Base-by-base conservation (phyloP, 768 basidiomycete genomes). In the Podaxis sp. region DNA sequence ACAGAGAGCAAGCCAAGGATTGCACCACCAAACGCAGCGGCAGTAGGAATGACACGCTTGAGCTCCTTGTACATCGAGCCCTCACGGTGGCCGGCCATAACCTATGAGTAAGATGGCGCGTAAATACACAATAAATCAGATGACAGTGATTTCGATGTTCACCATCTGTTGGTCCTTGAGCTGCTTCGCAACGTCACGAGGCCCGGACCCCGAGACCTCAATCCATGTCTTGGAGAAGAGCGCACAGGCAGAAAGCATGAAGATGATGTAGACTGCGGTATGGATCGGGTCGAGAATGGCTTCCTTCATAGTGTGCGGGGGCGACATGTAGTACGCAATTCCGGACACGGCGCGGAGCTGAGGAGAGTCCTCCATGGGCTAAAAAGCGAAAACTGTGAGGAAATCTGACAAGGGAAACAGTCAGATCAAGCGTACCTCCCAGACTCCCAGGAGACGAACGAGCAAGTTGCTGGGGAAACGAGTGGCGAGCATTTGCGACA, bases 171-270 rank as follows among this genome's bases (percentile, higher is more conserved):
- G 96, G 67, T 98, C 97, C 80, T 98, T 98, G 71, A 98, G 86
- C 73, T 98, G 96, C 76, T 95, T 96, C 29, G 97, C 97, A 60
- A 99, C 88, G 69, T 99, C 96, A 51, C 97, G 79, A 11, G 96
- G 97, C 19, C 97, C 94, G 59, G 89, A 91, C 15, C 97, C 96
- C 2, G 95, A 98, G 37, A 98, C 94, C 69, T 98, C 96, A 66
- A 99, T 98, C 96, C 97, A 99, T 0, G 96, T 98, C 84, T 98
- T 98, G 72, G 93, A 96, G 82, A 98, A 99, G 67, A 98, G 82
- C 13, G 97, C 96, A 72, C 96, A 98, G 15, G 95, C 94, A 37
- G 90, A 85, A 63, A 96, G 83, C 79, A 96, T 96, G 79, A 98
- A 98, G 4, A 85, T 75, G 73, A 99, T 87, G 76, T 98, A 97